Evolutionary conservation across 2,329 filamentous ascomycete species (phyloP), one percentile per base, ranked within the genome.

Genomic region (Ophiocordyceps australis): DNA sequence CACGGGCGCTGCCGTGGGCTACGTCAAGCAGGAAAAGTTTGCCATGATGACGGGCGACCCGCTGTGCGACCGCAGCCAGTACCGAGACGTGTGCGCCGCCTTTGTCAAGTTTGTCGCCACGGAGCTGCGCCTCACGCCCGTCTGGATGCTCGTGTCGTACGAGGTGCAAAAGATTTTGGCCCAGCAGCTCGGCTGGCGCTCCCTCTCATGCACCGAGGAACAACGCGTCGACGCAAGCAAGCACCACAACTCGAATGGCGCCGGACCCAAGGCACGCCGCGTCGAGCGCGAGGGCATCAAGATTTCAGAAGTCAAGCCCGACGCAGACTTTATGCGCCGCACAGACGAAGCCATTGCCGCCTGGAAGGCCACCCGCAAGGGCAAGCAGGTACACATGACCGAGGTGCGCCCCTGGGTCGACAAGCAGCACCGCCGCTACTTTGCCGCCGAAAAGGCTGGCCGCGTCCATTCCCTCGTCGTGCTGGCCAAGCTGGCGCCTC

Each of bases 401-500:
- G 78, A 92, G 43, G 80, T 94, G 17, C 72, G 73, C 16, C 83
- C 85, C 1, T 94, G 85, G 83, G 63, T 85, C 34, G 82, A 93
- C 38, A 60, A 67, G 42, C 68, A 69, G 33, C 83, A 94, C 45
- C 72, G 85, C 11, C 76, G 81, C 35, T 94, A 92, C 57, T 80
- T 85, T 43, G 78, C 81, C 39, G 77, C 81, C 8, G 64, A 74
- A 35, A 78, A 78, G 41, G 65, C 79, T 11, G 78, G 78, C 34
- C 68, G 64, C 31, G 69, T 94, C 29, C 64, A 64, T 22, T 75
- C 77, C 18, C 65, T 94, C 30, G 75, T 86, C n/a, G 74, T 86
- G 7, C 59, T 94, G 39, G 78, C 79, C 27, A 78, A 82, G 47
- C 68, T 94, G 16, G 69, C 77, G 4, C 80, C 82, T 3, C 60